These are phyloP conservation scores for Venturia aucupariae DNA, from an alignment of 2,329 filamentous ascomycete genomes.

Conservation along the genomic window DNA sequence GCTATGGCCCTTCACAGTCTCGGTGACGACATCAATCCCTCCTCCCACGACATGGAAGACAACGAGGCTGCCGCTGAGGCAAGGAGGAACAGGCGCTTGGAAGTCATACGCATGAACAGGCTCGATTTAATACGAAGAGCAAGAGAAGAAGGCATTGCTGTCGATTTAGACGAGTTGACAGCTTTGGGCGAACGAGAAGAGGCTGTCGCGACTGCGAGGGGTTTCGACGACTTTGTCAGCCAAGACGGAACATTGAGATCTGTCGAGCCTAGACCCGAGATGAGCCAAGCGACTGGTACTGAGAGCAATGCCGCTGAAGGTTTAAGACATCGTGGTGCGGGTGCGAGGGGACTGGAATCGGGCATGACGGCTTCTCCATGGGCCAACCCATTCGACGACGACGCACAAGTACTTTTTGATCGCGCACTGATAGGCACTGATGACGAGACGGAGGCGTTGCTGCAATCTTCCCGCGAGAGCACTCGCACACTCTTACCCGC, in stretches of 20 bases:
- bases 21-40: slow-evolving; percentile 48
- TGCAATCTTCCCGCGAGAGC: slow-evolving; percentile 8
- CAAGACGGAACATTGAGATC: slow-evolving; percentile 16
- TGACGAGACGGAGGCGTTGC: slow-evolving; percentile 1
- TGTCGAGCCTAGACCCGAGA: not conserved
- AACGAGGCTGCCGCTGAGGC: slow-evolving; percentile 20
- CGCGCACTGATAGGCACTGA: slow-evolving; percentile 23
- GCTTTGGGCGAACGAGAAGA: slow-evolving; percentile 22
- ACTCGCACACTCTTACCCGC: slow-evolving; percentile 4
- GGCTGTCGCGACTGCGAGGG: not conserved
- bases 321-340: slow-evolving; percentile 22
- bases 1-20: slow-evolving; percentile 49
- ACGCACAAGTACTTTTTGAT: slow-evolving; percentile 35
- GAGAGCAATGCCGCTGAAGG: slow-evolving; percentile 8
- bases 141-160: slow-evolving; percentile 31
- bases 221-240: not conserved
- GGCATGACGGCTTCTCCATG: slow-evolving; percentile 26
- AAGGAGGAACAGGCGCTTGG: slow-evolving; percentile 23
- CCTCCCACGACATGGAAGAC: slow-evolving; percentile 20
- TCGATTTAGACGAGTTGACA: slow-evolving; percentile 32
- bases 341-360: slow-evolving; percentile 28
- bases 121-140: slow-evolving; percentile 29
- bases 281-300: not conserved
- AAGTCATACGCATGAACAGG: slow-evolving; percentile 26
- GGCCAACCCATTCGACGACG: slow-evolving; percentile 39